Evolutionary conservation across 805 yeast genomes (phyloP).

Genomic region (Komagataella mondaviorum): DNA sequence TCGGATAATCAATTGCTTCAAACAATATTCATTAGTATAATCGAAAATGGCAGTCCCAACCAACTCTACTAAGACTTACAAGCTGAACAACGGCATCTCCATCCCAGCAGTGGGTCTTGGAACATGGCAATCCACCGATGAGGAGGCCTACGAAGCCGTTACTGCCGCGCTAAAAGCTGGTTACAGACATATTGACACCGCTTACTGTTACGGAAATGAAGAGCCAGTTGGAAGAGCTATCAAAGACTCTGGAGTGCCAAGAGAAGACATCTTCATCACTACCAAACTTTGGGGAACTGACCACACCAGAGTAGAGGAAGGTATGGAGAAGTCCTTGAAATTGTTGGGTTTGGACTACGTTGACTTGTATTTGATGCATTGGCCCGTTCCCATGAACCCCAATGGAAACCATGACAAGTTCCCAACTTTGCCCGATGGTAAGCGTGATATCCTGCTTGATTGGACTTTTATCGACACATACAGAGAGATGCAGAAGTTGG

Average conservation of each 20-base stretch:
- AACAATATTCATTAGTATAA: neutral
- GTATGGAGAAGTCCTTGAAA: conserved; percentile 35
- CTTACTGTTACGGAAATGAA: conserved; percentile 59
- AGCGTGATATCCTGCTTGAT: conserved; percentile 13
- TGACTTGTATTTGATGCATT: conserved; percentile 54
- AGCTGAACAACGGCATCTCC: conserved; percentile 43
- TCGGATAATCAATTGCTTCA: neutral
- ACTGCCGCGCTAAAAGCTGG: conserved; percentile 51
- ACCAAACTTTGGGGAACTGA: conserved; percentile 46
- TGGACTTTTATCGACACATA: conserved; percentile 44
- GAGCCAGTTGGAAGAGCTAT: conserved; percentile 55
- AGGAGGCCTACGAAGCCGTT: conserved; percentile 36
- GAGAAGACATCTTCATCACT: conserved; percentile 45
- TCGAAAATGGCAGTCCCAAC: neutral
- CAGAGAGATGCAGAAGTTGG: conserved; percentile 48
- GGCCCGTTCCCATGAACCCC: conserved; percentile 38
- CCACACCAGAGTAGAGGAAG: conserved; percentile 25
- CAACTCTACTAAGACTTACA: conserved; percentile 7
- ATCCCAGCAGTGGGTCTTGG: conserved; percentile 66
- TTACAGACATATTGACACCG: conserved; percentile 65
- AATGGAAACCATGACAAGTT: conserved; percentile 12
- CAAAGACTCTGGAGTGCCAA: conserved; percentile 21
- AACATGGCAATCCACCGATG: conserved; percentile 51
- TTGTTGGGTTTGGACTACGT: conserved; percentile 45
- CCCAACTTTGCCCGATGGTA: conserved; percentile 22